Evolutionary conservation across 768 basidiomycete genomes (phyloP), one percentile per base, ranked within the genome.

Genomic region (Gymnopilus dilepis): DNA sequence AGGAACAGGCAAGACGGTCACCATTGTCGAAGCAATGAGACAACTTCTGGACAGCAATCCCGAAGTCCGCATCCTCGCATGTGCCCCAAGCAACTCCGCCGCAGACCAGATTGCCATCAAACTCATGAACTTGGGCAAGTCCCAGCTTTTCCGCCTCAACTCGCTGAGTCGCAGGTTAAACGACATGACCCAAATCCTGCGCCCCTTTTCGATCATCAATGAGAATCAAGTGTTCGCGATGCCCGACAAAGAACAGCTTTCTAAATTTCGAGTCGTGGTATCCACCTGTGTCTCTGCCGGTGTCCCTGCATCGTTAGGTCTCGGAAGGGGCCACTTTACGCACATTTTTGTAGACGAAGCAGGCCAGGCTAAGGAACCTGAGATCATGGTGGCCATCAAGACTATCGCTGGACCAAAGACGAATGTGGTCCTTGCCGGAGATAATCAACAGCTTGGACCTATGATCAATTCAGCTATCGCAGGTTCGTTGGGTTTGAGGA

Each of bases 1-100:
- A 4, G 86, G 86, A 7, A 89, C 88, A 0, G 88, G 88, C 0
- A 90, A 90, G 70, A 89, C 88, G 0, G 79, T 88, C 22, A 89
- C 87, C 0, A 75, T 86, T 1, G 82, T 88, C 2, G 88, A 90
- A 68, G 82, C 84, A 1, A 88, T 89, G 37, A 76, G 72, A 3
- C 88, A 90, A 65, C 68, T 89, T 2, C 73, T 88, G 3, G 67
- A 65, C 11, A 60, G 59, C 8, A 66, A 85, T 61, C 77, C 79
- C 0, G 42, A 75, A 5, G 76, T 79, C 1, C 78, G 76, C 34
- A 81, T 90, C 57, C 78, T 90, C 1, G 88, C 84, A 0, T 89
- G 87, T 63, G 86, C 88, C 0, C 88, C 88, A 0, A 88, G 82
- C 72, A 90, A 90, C 71, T 85, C 85, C 1, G 88, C 88, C 0